These are phyloP conservation scores for Austroboletus eburneus DNA, from an alignment of 768 basidiomycete species.

Conservation along the genomic window DNA sequence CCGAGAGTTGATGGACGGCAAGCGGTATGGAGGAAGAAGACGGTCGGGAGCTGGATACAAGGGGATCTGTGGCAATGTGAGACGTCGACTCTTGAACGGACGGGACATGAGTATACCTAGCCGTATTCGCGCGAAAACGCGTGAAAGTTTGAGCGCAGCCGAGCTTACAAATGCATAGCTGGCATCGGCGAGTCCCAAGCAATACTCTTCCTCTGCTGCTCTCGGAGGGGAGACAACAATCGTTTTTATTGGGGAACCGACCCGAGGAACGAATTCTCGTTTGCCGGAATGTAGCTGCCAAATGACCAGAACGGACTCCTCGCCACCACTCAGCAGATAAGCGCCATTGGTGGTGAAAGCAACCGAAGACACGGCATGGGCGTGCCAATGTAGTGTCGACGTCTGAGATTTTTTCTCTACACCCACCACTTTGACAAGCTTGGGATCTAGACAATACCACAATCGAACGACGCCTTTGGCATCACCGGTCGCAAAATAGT, in stretches of 20 bases:
- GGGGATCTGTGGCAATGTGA: slow-evolving; percentile 31
- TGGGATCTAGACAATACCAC: slow-evolving; percentile 87
- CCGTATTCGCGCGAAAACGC: slow-evolving; percentile 74
- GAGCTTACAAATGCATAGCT: slow-evolving; percentile 73
- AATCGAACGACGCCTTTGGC: slow-evolving; percentile 76
- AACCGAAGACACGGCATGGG: slow-evolving; percentile 85
- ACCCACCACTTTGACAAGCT: slow-evolving; percentile 46
- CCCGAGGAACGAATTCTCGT: slow-evolving; percentile 88
- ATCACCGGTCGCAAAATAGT: slow-evolving; percentile 96
- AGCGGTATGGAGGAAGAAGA: slow-evolving; percentile 55
- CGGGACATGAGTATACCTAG: slow-evolving; percentile 46
- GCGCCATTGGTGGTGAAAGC: slow-evolving; percentile 88
- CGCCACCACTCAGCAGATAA: slow-evolving; percentile 90
- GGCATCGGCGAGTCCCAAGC: slow-evolving; percentile 79
- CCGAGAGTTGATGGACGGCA: slow-evolving; percentile 67
- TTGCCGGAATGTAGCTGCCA: slow-evolving; percentile 91
- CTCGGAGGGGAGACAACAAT: slow-evolving; percentile 55
- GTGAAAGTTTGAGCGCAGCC: slow-evolving; percentile 64
- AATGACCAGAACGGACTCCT: slow-evolving; percentile 93
- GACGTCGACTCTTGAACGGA: not conserved
- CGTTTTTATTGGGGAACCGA: slow-evolving; percentile 81
- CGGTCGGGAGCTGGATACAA: slow-evolving; percentile 30
- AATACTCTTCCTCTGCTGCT: slow-evolving; percentile 74
- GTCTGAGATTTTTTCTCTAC: slow-evolving; percentile 82
- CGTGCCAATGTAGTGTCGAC: slow-evolving; percentile 92